Evolutionary conservation across 1,284 basidiomycete species (phyloP), one percentile per base, ranked within the genome.

Genomic region (Ustilago trichophora): DNA sequence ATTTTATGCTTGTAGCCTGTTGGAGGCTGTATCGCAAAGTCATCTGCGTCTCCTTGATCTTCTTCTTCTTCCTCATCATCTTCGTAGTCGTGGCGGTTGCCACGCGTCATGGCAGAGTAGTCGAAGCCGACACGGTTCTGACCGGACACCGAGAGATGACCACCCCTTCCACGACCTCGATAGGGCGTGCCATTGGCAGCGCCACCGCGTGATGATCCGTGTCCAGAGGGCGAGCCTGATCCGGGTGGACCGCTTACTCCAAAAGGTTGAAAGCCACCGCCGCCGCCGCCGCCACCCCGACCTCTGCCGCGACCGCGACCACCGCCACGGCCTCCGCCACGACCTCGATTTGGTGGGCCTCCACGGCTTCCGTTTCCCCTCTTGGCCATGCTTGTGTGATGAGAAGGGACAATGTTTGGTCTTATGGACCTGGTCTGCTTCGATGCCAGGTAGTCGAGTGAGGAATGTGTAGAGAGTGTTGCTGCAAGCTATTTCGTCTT

Each of bases 111-210:
- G n/a, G 45, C 19, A 15, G 57, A 51, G 36, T 71, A 71, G 48
- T 71, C 62, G 41, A 71, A 71, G 40, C 50, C 57, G 37, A 66
- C 62, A 12, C 63, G 67, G 18, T 71, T 71, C 44, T 71, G 67
- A 7, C 67, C 62, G 10, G 46, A 35, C 1, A 56, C 67, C 6
- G 67, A 35, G 15, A 71, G 63, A n/a, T 53, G 47, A n/a, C 62
- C 62, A 10, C 62, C 67, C 19, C 67, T 36, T 10, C 67, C 67
- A n/a, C 67, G 51, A 18, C 53, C 62, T 25, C 56, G 47, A 31
- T 33, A 60, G 0, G 56, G 56, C 19, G 46, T 33, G 15, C 51
- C 44, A 22, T 51, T 45, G 15, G 55, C 38, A 11, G 33, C 19
- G 18, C 65, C 65, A 15, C 67, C 56, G 11, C 67, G 59, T n/a